phyloP scores from a whole-genome alignment of 208 protist species.

The Wallacemonas sp. region DNA sequence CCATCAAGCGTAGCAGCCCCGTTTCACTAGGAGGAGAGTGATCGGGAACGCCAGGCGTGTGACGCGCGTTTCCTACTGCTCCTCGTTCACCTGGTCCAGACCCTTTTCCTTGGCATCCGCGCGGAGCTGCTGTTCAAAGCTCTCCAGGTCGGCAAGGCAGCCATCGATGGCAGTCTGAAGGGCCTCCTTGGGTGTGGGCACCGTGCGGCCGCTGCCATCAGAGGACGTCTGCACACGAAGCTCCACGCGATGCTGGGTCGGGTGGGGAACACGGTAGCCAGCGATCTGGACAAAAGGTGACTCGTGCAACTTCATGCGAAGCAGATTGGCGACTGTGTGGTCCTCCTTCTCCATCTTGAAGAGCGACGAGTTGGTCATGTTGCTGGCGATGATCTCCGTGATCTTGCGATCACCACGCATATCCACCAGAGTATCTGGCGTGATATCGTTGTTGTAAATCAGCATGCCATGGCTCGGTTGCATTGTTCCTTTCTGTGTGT shows the following conservation, averaged over 20 bases:
- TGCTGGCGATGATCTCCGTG: slow-evolving; percentile 72
- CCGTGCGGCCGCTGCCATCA: slow-evolving; percentile 36
- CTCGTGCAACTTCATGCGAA: slow-evolving; percentile 90
- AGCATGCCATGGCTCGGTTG: slow-evolving; percentile 88
- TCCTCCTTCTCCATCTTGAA: slow-evolving; percentile 92
- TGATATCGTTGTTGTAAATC: slow-evolving; percentile 92
- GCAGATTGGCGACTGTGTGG: slow-evolving; percentile 87
- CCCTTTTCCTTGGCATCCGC: slow-evolving; percentile 70
- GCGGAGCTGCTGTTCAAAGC: slow-evolving; percentile 72
- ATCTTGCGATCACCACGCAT: slow-evolving; percentile 85
- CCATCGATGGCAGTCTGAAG: slow-evolving; percentile 74
- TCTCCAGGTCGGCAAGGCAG: slow-evolving; percentile 77
- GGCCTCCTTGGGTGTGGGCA: slow-evolving; percentile 82
- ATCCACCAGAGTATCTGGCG: slow-evolving; percentile 84
- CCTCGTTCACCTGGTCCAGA: slow-evolving; percentile 22
- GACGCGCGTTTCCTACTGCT: not conserved
- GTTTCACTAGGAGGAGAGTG: too few relatives aligned
- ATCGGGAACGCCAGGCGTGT: too few relatives aligned
- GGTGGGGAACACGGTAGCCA: slow-evolving; percentile 89
- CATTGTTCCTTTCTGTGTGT: slow-evolving; percentile 46
- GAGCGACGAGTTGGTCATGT: slow-evolving; percentile 83
- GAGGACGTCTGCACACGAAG: slow-evolving; percentile 84
- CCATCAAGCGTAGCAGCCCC: too few relatives aligned
- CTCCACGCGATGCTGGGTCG: slow-evolving; percentile 89
- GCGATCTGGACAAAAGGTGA: slow-evolving; percentile 80